Evolutionary conservation across 78 protist genomes (phyloP), one percentile per base, ranked within the genome.

Genomic region (Goniomonas avonlea): DNA sequence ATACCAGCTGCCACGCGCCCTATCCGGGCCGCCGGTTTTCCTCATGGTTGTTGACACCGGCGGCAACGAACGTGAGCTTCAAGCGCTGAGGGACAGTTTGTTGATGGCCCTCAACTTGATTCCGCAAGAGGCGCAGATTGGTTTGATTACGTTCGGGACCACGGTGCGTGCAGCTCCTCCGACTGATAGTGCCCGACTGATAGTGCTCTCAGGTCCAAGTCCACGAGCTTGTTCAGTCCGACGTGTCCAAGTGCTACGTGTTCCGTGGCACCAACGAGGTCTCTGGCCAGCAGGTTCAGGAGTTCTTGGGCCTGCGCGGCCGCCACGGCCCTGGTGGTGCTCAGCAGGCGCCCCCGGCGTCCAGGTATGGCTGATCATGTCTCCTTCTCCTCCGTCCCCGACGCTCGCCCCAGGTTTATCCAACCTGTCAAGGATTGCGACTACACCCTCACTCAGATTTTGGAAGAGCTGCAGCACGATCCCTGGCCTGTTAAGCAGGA

Each of bases 61-160:
- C 81, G 37, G 91, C n/a, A 80, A 66, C 38, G 93, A 81, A 65
- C 86, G 73, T 20, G 98, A 95, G 53, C 82, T 95, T 18, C 74
- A 70, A 45, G 88, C 85, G n/a, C 78, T 94, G 18, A 89, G 85
- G 82, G 95, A 88, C 40, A 53, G 93, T 48, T 68, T 96, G 37
- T 38, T 88, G 59, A 85, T 82, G 89, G 86, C 91, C 32, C 85
- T 96, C 58, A 41, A 35, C 23, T 82, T 89, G 40, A 75, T 96
- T 29, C 96, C 99, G 18, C 88, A 75, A 41, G 74, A 89, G 58
- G 66, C 94, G 2, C 80, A 77, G 41, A 93, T 96, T 32, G 99
- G 97, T 25, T 85, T 96, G 48, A 89, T 96, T 70, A 96, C 99
- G 29, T 95, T 85, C 60, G 99, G 98, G 17, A 81, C 92, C 5